Conservation (phyloP, 768 basidiomycete genomes). For the Serpula lacrymans region DNA sequence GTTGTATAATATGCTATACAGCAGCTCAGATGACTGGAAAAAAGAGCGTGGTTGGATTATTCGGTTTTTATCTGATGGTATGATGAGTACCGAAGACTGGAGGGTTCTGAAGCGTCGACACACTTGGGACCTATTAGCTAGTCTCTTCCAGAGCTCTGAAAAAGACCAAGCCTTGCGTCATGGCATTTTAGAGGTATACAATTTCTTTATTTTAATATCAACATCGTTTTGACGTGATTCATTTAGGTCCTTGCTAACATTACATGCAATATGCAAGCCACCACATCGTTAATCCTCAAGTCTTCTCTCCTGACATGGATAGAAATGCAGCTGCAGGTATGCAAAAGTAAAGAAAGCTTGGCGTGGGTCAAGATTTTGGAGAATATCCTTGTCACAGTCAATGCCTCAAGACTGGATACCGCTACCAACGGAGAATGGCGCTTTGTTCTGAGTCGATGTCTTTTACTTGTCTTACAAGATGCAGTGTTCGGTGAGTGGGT, state of each 20-base stretch:
- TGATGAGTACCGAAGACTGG: conserved; percentile 78
- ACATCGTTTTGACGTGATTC: neutral
- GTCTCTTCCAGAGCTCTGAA: conserved; percentile 67
- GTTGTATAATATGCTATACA: conserved; percentile 86
- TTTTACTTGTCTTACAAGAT: conserved; percentile 37
- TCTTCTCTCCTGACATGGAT: conserved; percentile 80
- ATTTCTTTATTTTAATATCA: conserved; percentile 1
- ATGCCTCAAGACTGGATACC: conserved; percentile 48
- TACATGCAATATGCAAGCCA: conserved; percentile 66
- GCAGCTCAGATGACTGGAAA: conserved; percentile 73
- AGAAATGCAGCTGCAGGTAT: conserved; percentile 58
- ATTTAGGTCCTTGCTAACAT: conserved; percentile 72
- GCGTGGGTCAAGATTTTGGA: conserved; percentile 67
- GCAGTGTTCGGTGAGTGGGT: conserved; percentile 13
- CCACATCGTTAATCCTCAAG: conserved; percentile 67
- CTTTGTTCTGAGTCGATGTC: conserved; percentile 48
- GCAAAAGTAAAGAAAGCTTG: conserved; percentile 38
- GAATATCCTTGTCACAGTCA: conserved; percentile 53
- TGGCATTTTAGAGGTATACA: conserved; percentile 62
- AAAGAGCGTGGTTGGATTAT: conserved; percentile 90
- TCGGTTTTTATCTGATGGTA: conserved; percentile 76
- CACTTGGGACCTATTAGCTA: conserved; percentile 86
- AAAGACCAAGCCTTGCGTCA: conserved; percentile 50
- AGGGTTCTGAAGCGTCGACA: conserved; percentile 72
- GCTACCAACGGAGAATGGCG: conserved; percentile 63